A percentile compares a stretch with the other conserved stretches of the same genome.
Evolutionary conservation across 371 early-diverging fungal genomes (phyloP).

Genomic region (Ordospora colligata): DNA sequence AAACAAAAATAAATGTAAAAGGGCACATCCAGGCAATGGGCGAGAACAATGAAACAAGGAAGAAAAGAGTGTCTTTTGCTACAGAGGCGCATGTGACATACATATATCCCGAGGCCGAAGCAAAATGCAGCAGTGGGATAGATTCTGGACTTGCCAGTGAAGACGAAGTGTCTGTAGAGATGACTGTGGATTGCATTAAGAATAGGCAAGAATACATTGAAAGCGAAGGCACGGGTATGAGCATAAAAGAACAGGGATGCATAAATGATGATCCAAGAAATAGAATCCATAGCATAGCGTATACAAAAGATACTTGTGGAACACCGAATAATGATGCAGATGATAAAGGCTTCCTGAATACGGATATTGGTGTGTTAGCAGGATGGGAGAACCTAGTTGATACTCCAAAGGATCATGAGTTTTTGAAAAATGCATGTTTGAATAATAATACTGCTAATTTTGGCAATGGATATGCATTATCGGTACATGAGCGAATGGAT

Average conservation of each 20-base stretch:
- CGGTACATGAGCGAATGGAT: too few relatives aligned
- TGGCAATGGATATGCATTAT: too few relatives aligned
- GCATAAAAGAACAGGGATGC: not conserved
- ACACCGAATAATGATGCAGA: too few relatives aligned
- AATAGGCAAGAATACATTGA: too few relatives aligned
- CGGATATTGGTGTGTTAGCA: too few relatives aligned
- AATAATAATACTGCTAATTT: too few relatives aligned
- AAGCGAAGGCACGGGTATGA: too few relatives aligned
- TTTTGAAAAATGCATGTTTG: too few relatives aligned
- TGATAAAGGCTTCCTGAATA: not conserved
- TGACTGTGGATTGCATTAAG: slow-evolving; percentile 13
- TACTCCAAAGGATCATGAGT: too few relatives aligned
- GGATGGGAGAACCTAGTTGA: too few relatives aligned
- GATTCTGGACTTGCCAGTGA: not conserved
- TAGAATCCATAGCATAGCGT: not conserved
- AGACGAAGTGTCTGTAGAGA: slow-evolving; percentile 27
- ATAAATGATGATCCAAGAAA: not conserved
- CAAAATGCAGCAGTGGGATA: not conserved
- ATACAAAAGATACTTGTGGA: not conserved
- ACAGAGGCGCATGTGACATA: slow-evolving; percentile 29
- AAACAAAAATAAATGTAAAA: not conserved
- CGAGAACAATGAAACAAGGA: slow-evolving; percentile 21
- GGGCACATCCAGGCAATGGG: slow-evolving; percentile 23
- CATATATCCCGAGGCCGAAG: slow-evolving; percentile 27
- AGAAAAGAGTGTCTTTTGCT: slow-evolving; percentile 46